Evolutionary conservation across 2,329 filamentous ascomycete species (phyloP), one percentile per base, ranked within the genome.

Genomic region (Botrytis squamosa): DNA sequence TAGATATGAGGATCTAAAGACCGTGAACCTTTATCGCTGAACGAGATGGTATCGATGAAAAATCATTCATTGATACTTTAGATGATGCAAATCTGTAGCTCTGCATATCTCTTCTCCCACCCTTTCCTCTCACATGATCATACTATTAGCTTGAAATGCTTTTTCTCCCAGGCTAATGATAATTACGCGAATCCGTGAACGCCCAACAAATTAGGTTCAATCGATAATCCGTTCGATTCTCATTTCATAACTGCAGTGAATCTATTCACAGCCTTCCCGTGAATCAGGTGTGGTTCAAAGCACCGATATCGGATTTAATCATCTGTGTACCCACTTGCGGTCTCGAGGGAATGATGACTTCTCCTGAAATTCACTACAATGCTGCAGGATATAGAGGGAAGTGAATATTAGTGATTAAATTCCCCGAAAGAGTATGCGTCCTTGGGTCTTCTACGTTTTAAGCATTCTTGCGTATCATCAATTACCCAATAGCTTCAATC

Each of bases 11-110:
- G 6, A 3, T 55, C 10, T 14, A n/a, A 55, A n/a, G 0, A n/a
- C 1, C 25, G 14, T 55, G 49, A 7, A n/a, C 9, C 25, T 6
- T 3, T n/a, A 55, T n/a, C 5, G 4, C 25, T n/a, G 1, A 55
- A 55, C 1, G 25, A 16, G n/a, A 14, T n/a, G 3, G 12, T n/a
- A 1, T 55, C 12, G 0, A n/a, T 16, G 10, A n/a, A 55, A 55
- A 55, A 0, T 7, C 1, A 55, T n/a, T n/a, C 25, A n/a, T n/a
- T n/a, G 5, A 55, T 1, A 7, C 7, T 6, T 5, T 3, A 7
- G 1, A 55, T 7, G 5, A 3, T 16, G 1, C 3, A 16, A 14
- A 55, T 55, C 25, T 55, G 0, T n/a, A 52, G 10, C n/a, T 55
- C n/a, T 7, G 2, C 52, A 55, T 12, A 9, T 55, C n/a, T 55